Evolutionary conservation across 1,284 basidiomycete genomes (phyloP), one percentile per base, ranked within the genome.

Genomic region (Puccinia coronata): DNA sequence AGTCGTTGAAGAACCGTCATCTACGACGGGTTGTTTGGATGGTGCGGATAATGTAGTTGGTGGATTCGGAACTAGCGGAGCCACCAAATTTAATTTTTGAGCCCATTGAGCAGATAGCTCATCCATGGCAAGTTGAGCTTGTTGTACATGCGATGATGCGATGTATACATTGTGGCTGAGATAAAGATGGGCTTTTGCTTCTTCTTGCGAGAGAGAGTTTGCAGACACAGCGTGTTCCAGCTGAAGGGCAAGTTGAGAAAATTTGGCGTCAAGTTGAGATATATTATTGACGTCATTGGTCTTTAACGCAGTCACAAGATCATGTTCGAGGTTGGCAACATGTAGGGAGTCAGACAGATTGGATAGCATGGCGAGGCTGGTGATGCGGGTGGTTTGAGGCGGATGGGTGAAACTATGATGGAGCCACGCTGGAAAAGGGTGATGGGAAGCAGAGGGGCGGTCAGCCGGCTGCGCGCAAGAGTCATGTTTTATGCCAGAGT

Each of bases 81-180:
- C 28, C 51, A 73, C 20, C 36, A 57, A 36, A 36, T 36, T 55
- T 12, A 73, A 39, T 1, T 53, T 23, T 5, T 53, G 43, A 41
- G 53, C n/a, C 4, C 55, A 55, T 1, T 57, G 2, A n/a, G 28
- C 51, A 20, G 3, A 23, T 0, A 73, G 16, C 23, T 57, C 51
- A 18, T 73, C 51, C 14, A 49, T 14, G 14, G 18, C n/a, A 28
- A 49, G 67, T 0, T 70, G 67, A 51, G 23, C 67, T 31, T 70
- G 25, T 28, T 18, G 6, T 18, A 43, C 41, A 0, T 11, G 25
- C n/a, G 41, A 43, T 16, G 67, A 70, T 49, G 67, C 67, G 31
- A 70, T 70, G 28, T 31, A 70, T 2, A 70, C n/a, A 34, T 70
- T 70, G 28, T 70, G 67, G 18, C 43, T 51, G 43, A 70, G 25